Percentiles rank a stretch among this genome's conserved stretches.
Evolutionary conservation across 805 yeast species (phyloP).

Genomic region (Hemisphaericaspora nanyangensis): DNA sequence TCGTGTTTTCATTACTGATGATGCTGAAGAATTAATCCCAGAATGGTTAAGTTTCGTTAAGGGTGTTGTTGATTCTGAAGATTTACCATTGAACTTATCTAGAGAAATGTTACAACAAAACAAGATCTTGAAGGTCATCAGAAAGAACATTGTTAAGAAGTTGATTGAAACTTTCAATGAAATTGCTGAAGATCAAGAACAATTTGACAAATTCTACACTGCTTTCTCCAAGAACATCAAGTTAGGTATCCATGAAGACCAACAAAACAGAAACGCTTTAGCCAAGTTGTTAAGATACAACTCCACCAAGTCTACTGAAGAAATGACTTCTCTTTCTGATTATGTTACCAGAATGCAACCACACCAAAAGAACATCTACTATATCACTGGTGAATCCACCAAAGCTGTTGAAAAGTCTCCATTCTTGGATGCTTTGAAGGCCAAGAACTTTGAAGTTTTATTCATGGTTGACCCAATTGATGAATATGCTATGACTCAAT

Average conservation of each 20-base stretch:
- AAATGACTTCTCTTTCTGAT: conserved; percentile 90
- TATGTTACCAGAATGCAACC: conserved; percentile 99
- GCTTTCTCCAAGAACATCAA: conserved; percentile 98
- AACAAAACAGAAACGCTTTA: conserved; percentile 93
- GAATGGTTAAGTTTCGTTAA: conserved; percentile 96
- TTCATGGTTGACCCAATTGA: conserved; percentile 99
- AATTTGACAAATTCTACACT: conserved; percentile 95
- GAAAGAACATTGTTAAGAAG: conserved; percentile 98
- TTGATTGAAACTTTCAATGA: conserved; percentile 97
- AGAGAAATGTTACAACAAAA: conserved; percentile 99
- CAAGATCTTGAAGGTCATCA: conserved; percentile 98
- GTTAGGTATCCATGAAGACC: conserved; percentile 98
- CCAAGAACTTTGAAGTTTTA: conserved; percentile 96
- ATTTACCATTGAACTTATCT: conserved; percentile 98
- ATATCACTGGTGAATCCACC: conserved; percentile 97
- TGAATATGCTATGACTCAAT: conserved; percentile 98
- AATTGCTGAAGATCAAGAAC: conserved; percentile 98
- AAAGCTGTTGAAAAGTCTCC: conserved; percentile 99
- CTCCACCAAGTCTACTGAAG: conserved; percentile 94
- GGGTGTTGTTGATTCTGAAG: conserved; percentile 99
- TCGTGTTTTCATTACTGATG: conserved; percentile 99
- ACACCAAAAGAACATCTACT: conserved; percentile 99
- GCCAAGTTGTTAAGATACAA: conserved; percentile 95
- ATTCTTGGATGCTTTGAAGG: conserved; percentile 97
- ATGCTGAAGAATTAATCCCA: conserved; percentile 98